Evolutionary conservation across 257 asterid genomes (phyloP), one percentile per base, ranked within the genome.

Genomic region (Przewalskia tangutica): DNA sequence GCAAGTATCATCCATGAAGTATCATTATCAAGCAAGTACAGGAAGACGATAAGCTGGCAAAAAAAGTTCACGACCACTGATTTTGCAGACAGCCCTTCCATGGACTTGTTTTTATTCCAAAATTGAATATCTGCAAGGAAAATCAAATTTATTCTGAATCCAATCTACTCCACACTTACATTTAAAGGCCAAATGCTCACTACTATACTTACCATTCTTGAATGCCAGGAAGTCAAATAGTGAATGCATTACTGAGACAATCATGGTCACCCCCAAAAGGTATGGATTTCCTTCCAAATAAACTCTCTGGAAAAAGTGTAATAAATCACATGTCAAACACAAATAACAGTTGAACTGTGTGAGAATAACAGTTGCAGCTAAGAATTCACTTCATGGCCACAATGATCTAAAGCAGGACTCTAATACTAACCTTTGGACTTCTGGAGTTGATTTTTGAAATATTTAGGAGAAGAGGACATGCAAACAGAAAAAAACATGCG

Each of bases 1-100:
- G 94, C 98, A 81, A 95, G 98, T 88, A 95, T 94, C 99, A 95
- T 95, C 99, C 99, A 95, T 16, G 99, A 95, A 53, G 99, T 95
- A 55, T 95, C 98, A 88, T 95, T 95, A 92, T 95, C 98, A 48
- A 95, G 98, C 85, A 95, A 85, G 88, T 95, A 95, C 51, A 95
- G 97, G 91, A 95, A 95, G 77, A 95, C 95, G 79, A 95, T 85
- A 44, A 95, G 89, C 89, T 95, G 99, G 87, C 95, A 90, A 82
- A 95, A 62, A 84, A 95, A 95, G 86, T 92, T 95, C 81, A 95
- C 99, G 13, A 95, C 91, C 48, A 95, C 97, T 44, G 99, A 92
- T 86, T 92, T 94, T 5, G 99, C 99, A 65, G 99, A 95, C 79
- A 95, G 84, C 32, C 99, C 99, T 88, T 95, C 99, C 99, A 95